These are phyloP conservation scores for Aotearoamyces nothofagi DNA, from an alignment of 2,329 filamentous ascomycete species.

Conservation along the genomic window DNA sequence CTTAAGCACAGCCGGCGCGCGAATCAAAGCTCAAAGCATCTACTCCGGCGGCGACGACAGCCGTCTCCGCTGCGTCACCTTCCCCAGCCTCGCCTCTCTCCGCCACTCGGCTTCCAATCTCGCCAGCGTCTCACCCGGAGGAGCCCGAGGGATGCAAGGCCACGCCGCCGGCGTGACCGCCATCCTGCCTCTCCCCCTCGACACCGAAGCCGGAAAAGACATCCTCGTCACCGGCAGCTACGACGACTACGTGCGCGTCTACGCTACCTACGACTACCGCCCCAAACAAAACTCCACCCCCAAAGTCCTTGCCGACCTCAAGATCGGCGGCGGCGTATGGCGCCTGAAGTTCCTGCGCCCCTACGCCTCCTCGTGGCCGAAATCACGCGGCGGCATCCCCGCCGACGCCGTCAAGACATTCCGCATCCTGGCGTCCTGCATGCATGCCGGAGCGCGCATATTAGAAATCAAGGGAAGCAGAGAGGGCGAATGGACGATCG, in stretches of 20 bases:
- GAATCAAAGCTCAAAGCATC: constrained; percentile 17
- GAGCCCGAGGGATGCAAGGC: constrained; percentile 22
- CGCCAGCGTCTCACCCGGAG: constrained; percentile 1
- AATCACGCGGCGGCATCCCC: not conserved
- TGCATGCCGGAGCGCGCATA: constrained; percentile 77
- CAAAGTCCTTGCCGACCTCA: constrained; percentile 42
- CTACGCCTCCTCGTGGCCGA: not conserved
- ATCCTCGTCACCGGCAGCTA: constrained; percentile 80
- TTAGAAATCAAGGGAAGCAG: constrained; percentile 27
- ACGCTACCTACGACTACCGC: constrained; percentile 31
- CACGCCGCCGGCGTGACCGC: constrained; percentile 80
- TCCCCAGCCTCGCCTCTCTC: constrained; percentile 1
- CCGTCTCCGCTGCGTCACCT: constrained; percentile 6
- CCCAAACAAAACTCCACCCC: constrained; percentile 22
- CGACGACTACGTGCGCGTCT: constrained; percentile 66
- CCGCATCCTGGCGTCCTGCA: constrained; percentile 71
- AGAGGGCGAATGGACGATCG: constrained; percentile 35
- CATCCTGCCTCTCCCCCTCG: constrained; percentile 52
- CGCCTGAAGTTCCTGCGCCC: constrained; percentile 48
- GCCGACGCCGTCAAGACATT: constrained; percentile 16
- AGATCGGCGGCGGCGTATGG: constrained; percentile 75
- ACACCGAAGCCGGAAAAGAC: constrained; percentile 26
- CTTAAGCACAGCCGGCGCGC: constrained; percentile 2
- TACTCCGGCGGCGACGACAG: constrained; percentile 64
- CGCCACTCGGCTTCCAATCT: constrained; percentile 3